phyloP scores from a whole-genome alignment of 768 basidiomycete genomes.

The Lyophyllum decastes region DNA sequence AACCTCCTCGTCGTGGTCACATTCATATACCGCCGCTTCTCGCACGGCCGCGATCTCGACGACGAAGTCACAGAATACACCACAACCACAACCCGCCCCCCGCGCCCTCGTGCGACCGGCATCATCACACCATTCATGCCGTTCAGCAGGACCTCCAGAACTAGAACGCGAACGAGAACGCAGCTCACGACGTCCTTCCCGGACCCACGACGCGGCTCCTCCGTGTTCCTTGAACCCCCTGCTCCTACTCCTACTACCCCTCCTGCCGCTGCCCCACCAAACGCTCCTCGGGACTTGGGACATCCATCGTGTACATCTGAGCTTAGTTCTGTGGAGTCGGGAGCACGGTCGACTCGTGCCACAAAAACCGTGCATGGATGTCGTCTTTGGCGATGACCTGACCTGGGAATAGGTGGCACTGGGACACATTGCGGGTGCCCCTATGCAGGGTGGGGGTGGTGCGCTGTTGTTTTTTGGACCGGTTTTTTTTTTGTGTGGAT shows the following conservation, averaged over 20 bases:
- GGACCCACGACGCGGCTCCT: constrained; percentile 6
- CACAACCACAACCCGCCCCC: background rate
- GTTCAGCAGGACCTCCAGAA: no score
- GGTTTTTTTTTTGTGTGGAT: no score
- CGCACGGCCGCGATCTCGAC: constrained; percentile 12
- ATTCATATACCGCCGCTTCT: constrained; percentile 15
- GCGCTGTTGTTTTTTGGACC: no score
- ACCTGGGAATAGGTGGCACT: no score
- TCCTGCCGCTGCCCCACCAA: background rate
- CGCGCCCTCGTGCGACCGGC: background rate
- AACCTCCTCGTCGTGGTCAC: constrained; percentile 21
- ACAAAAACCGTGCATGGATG: no score
- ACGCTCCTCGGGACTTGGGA: background rate
- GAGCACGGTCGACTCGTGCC: no score
- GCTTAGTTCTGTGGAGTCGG: background rate
- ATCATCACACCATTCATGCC: background rate
- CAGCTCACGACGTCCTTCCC: background rate
- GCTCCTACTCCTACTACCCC: no score
- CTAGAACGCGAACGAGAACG: no score
- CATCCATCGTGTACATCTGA: background rate
- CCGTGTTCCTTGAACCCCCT: constrained; percentile 9
- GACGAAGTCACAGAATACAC: constrained; percentile 7
- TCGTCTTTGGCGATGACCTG: no score
- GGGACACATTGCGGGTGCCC: no score
- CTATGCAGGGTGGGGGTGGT: no score